A percentile compares a stretch with the other conserved stretches of the same genome.
Evolutionary conservation across 2,329 filamentous ascomycete species (phyloP).

Genomic region (Dactylellina cionopaga): DNA sequence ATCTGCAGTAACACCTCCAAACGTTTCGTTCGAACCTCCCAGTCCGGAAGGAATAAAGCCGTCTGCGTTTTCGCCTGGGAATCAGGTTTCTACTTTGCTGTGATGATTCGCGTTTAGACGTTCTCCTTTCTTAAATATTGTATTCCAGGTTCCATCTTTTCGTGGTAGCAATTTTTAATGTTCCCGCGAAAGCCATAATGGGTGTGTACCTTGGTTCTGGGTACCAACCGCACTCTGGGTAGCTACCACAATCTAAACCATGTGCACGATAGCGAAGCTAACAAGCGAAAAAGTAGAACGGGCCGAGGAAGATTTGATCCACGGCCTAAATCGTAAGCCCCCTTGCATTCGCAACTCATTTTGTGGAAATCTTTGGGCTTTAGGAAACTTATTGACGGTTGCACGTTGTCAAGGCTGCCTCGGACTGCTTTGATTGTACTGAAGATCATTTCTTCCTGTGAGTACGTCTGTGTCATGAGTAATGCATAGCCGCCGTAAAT

Average conservation of each 20-base stretch:
- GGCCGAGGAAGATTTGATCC: background rate
- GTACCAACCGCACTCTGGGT: background rate
- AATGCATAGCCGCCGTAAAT: too few relatives aligned
- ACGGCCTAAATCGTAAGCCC: background rate
- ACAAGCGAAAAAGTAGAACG: too few relatives aligned
- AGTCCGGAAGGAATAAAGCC: slow-evolving; percentile 26
- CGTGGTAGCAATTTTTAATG: background rate
- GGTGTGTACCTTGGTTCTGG: background rate
- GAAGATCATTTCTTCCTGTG: too few relatives aligned
- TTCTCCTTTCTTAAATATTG: too few relatives aligned
- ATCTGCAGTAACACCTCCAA: background rate
- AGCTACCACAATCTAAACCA: slow-evolving; percentile 15
- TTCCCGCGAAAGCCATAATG: background rate
- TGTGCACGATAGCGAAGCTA: too few relatives aligned
- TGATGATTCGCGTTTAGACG: too few relatives aligned
- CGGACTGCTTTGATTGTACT: too few relatives aligned
- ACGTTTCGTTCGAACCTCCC: background rate
- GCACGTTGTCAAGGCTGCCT: too few relatives aligned
- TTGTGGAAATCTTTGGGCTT: too few relatives aligned
- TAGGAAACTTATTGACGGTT: too few relatives aligned
- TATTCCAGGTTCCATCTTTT: background rate
- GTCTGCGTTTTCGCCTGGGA: background rate
- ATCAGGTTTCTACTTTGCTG: background rate
- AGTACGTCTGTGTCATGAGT: too few relatives aligned
- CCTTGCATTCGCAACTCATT: too few relatives aligned